Conservation (phyloP, 352 stramenopile genomes). For the Paralagenidium karlingii region DNA sequence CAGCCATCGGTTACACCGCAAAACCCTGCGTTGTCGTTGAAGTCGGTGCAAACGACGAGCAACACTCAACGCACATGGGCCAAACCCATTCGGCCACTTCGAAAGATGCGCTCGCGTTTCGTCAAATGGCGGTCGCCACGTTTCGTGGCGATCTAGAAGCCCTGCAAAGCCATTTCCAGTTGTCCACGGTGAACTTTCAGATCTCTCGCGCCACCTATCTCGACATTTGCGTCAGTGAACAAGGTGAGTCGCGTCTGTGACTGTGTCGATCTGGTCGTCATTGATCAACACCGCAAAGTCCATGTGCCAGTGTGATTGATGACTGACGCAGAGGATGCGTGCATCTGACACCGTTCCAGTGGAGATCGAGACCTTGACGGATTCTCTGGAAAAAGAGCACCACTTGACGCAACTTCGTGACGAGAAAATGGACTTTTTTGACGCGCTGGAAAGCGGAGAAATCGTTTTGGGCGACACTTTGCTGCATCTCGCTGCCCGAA, state of each 20-base stretch:
- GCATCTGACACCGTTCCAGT: no score
- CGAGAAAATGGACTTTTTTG: conserved; percentile 73
- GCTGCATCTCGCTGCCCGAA: conserved; percentile 50
- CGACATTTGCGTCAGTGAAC: conserved; percentile 53
- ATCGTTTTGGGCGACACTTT: conserved; percentile 61
- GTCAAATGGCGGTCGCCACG: conserved; percentile 20
- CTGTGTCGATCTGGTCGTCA: no score
- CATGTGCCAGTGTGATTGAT: no score
- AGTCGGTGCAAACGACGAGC: no score
- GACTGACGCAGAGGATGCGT: no score
- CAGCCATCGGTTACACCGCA: no score
- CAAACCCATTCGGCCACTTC: no score
- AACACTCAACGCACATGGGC: no score
- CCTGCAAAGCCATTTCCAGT: conserved; percentile 24
- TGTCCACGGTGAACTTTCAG: conserved; percentile 9
- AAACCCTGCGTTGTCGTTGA: no score
- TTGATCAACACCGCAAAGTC: no score
- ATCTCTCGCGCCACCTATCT: conserved; percentile 67
- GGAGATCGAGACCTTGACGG: conserved; percentile 33
- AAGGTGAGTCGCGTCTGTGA: no score
- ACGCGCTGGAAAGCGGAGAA: conserved; percentile 30
- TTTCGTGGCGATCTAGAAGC: conserved; percentile 32
- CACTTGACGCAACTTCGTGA: conserved; percentile 29
- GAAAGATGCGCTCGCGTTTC: no score
- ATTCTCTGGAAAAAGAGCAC: conserved; percentile 43